Evolutionary conservation across 805 yeast species (phyloP).

Genomic region (Hanseniaspora vineae): DNA sequence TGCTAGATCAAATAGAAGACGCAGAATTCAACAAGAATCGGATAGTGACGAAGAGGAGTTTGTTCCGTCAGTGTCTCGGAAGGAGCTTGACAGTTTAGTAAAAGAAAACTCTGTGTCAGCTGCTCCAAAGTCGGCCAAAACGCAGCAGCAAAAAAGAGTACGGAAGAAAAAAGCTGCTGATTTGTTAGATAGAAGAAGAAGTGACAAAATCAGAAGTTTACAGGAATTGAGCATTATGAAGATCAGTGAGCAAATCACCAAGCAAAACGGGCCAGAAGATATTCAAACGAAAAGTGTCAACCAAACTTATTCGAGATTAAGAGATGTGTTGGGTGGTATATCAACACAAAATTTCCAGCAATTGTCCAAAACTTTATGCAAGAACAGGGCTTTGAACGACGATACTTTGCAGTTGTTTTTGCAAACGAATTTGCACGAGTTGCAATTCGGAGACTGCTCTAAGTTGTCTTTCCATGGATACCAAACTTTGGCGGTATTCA

Average conservation of each 20-base stretch:
- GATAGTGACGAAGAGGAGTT: constrained; percentile 16
- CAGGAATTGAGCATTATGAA: constrained; percentile 71
- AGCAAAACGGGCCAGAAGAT: constrained; percentile 9
- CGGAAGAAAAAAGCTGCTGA: constrained; percentile 76
- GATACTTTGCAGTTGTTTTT: constrained; percentile 64
- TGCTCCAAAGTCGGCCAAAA: constrained; percentile 1
- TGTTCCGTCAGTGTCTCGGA: constrained; percentile 1
- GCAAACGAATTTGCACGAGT: constrained; percentile 33
- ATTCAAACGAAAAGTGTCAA: background rate
- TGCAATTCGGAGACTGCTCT: constrained; percentile 92
- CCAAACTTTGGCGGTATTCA: constrained; percentile 57
- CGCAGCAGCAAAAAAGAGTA: constrained; percentile 11
- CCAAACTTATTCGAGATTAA: constrained; percentile 12
- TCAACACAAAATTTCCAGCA: constrained; percentile 60
- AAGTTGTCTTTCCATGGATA: constrained; percentile 53
- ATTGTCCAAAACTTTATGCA: constrained; percentile 63
- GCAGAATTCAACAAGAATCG: constrained; percentile 2
- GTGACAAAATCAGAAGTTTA: constrained; percentile 49
- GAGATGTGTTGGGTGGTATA: constrained; percentile 74
- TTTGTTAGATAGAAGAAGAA: constrained; percentile 51
- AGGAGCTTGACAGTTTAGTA: background rate
- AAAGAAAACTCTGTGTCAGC: background rate
- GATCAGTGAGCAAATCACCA: constrained; percentile 35
- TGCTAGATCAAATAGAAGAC: background rate
- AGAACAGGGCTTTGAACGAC: constrained; percentile 68